Conservation (phyloP, 1,284 basidiomycete species). For the Calocybe gambosa region DNA sequence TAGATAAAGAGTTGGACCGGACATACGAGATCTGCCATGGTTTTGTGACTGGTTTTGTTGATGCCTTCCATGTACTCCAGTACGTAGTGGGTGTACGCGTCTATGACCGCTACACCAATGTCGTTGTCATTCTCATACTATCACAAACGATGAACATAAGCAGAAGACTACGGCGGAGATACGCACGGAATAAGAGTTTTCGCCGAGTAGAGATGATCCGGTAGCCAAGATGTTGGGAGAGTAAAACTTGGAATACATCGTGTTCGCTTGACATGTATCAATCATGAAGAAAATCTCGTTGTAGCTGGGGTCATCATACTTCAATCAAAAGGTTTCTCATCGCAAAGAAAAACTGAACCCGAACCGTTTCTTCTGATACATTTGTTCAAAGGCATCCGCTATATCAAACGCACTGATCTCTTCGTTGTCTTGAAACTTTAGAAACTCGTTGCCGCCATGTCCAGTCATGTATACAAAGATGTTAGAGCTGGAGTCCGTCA, state of each 20-base stretch:
- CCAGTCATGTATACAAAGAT: slow-evolving; percentile 98
- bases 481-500: slow-evolving; percentile 90
- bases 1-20: not conserved
- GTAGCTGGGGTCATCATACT: too few relatives aligned
- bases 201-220: slow-evolving; percentile 81
- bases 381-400: slow-evolving; percentile 96
- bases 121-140: slow-evolving; percentile 69
- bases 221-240: slow-evolving; percentile 95
- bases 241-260: slow-evolving; percentile 93
- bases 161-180: not conserved
- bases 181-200: slow-evolving; percentile 91
- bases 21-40: slow-evolving; percentile 82
- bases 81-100: slow-evolving; percentile 83
- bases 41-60: slow-evolving; percentile 81
- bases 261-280: slow-evolving; percentile 97
- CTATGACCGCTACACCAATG: slow-evolving; percentile 81
- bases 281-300: slow-evolving; percentile 98
- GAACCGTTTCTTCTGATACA: slow-evolving; percentile 75
- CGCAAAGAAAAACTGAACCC: too few relatives aligned
- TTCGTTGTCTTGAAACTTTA: slow-evolving; percentile 99
- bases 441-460: slow-evolving; percentile 95
- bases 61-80: slow-evolving; percentile 89
- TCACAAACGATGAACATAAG: not conserved
- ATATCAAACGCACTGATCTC: slow-evolving; percentile 96
- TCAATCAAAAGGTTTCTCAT: too few relatives aligned